Conservation (phyloP, 306 rosid genomes). For the Acmispon strigosus region DNA sequence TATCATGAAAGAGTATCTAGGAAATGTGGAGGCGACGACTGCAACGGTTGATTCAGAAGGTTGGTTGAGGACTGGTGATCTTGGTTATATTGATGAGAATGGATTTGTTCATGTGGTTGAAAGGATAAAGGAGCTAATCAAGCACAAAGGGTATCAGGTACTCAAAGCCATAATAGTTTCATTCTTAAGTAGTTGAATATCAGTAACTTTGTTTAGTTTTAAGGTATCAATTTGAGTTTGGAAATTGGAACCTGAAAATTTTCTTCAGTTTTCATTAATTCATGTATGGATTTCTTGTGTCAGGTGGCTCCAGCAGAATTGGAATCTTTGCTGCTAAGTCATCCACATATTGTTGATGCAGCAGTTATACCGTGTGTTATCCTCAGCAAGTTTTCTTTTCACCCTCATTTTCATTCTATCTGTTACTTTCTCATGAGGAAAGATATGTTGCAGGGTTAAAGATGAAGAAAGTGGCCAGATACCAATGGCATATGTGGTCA, state of each 20-base stretch:
- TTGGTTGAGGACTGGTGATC: constrained; percentile 90
- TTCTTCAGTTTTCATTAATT: background rate
- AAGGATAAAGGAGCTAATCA: constrained; percentile 82
- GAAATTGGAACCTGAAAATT: background rate
- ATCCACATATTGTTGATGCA: constrained; percentile 70
- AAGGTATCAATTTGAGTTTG: constrained; percentile 2
- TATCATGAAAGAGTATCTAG: constrained; percentile 73
- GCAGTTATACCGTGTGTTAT: constrained; percentile 78
- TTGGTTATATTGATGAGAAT: constrained; percentile 59
- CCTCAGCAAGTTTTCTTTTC: background rate
- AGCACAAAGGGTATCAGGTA: constrained; percentile 92
- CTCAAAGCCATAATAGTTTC: background rate
- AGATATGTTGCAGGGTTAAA: constrained; percentile 46
- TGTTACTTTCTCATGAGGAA: background rate
- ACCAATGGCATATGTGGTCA: constrained; percentile 87
- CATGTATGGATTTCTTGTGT: constrained; percentile 3
- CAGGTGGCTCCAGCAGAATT: constrained; percentile 97
- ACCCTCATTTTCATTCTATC: constrained; percentile 4
- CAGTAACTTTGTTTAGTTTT: background rate
- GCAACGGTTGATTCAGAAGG: constrained; percentile 54
- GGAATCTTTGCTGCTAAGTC: constrained; percentile 74
- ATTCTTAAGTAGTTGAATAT: background rate
- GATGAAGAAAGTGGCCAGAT: constrained; percentile 84
- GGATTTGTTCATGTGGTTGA: constrained; percentile 66
- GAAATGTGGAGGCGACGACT: constrained; percentile 62